Conservation (phyloP, 768 basidiomycete genomes). For the Cubamyces lactineus region DNA sequence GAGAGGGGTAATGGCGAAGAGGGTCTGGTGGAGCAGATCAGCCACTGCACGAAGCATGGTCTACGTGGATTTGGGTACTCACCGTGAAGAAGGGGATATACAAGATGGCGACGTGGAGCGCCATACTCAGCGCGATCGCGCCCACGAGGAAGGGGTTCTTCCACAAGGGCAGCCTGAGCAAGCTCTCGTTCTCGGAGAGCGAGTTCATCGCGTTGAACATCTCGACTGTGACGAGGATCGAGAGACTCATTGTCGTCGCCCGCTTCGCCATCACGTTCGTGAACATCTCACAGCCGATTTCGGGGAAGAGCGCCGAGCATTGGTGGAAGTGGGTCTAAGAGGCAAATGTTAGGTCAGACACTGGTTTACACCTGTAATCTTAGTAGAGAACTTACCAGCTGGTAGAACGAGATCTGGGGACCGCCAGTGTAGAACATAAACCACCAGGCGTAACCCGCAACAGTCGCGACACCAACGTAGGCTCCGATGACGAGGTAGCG, state of each 20-base stretch:
- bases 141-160: slow-evolving; percentile 91
- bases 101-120: slow-evolving; percentile 89
- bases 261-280: slow-evolving; percentile 81
- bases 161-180: slow-evolving; percentile 90
- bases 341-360: not conserved
- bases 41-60: not conserved
- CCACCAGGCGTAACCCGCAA: slow-evolving; percentile 99
- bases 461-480: slow-evolving; percentile 94
- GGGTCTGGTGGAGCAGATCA: slow-evolving; percentile 46
- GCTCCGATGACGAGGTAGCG: slow-evolving; percentile 91
- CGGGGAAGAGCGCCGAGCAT: slow-evolving; percentile 79
- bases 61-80: slow-evolving; percentile 34
- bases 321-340: slow-evolving; percentile 95
- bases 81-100: slow-evolving; percentile 98
- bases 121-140: slow-evolving; percentile 91
- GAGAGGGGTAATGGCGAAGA: slow-evolving; percentile 92
- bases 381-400: slow-evolving; percentile 66
- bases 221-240: slow-evolving; percentile 93
- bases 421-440: slow-evolving; percentile 90
- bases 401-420: slow-evolving; percentile 91
- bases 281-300: slow-evolving; percentile 97
- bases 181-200: slow-evolving; percentile 93
- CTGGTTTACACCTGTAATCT: not conserved
- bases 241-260: slow-evolving; percentile 95
- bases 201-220: slow-evolving; percentile 99